A percentile compares a stretch with the other conserved stretches of the same genome.
These are phyloP conservation scores for Polychytrium aggregatum DNA, from an alignment of 192 early-diverging fungal genomes.

Conservation along the genomic window DNA sequence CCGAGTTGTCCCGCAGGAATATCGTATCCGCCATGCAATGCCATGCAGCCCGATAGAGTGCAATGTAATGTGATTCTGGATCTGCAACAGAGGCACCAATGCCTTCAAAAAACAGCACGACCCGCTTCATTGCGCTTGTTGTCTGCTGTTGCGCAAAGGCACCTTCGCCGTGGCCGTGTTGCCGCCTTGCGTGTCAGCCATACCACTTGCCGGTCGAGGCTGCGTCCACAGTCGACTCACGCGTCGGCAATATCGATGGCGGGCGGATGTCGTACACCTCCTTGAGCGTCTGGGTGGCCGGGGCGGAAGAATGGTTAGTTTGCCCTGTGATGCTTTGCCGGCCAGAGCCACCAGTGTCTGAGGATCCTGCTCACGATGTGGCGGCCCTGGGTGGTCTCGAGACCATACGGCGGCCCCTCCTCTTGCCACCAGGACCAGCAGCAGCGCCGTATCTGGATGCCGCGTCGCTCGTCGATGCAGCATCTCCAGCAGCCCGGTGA, in stretches of 20 bases:
- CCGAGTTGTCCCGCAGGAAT: too few species aligned
- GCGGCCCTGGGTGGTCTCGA: too few species aligned
- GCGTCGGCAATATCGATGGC: constrained; percentile 55
- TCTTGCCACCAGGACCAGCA: background rate
- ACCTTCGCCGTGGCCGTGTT: too few species aligned
- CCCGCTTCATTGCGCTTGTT: too few species aligned
- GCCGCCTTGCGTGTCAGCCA: constrained; percentile 1
- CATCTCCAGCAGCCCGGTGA: too few species aligned
- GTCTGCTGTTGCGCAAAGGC: too few species aligned
- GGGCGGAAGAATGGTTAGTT: background rate
- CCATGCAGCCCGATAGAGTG: too few species aligned
- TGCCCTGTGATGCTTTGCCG: background rate
- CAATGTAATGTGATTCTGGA: too few species aligned
- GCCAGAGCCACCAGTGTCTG: background rate
- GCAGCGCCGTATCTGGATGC: background rate
- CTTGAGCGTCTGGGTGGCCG: constrained; percentile 41
- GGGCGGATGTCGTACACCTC: constrained; percentile 49
- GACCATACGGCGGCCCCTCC: background rate
- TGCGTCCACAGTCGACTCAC: constrained; percentile 6
- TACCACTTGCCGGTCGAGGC: constrained; percentile 4
- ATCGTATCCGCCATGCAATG: too few species aligned
- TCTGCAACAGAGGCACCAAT: too few species aligned
- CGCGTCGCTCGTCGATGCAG: too few species aligned
- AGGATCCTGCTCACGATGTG: background rate
- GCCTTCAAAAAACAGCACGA: too few species aligned